Percentiles rank a stretch among this genome's conserved stretches.
These are phyloP conservation scores for Babesia bovis DNA, from an alignment of 169 alveolate genomes.

Conservation along the genomic window DNA sequence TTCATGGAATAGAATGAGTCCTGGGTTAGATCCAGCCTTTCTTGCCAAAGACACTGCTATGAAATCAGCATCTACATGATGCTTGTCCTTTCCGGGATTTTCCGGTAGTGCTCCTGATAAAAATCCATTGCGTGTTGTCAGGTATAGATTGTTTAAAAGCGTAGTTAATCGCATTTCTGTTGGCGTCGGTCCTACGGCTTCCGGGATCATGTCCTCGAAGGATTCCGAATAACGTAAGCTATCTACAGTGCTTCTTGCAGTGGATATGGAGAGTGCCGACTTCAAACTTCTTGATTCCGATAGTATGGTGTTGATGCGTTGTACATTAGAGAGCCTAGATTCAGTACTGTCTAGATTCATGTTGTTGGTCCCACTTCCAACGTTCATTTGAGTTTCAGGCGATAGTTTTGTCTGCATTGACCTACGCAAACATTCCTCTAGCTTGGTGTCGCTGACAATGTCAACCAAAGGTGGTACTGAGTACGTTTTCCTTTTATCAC, in stretches of 20 bases:
- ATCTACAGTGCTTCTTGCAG: conserved; percentile 32
- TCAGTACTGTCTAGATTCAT: background rate
- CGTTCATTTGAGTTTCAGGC: background rate
- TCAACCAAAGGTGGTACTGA: conserved; percentile 54
- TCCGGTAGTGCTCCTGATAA: conserved; percentile 29
- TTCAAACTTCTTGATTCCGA: conserved; percentile 23
- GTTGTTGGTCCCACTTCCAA: background rate
- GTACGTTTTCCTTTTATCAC: conserved; percentile 44
- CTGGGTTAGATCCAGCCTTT: conserved; percentile 1
- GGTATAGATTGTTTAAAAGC: conserved; percentile 13
- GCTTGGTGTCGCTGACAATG: background rate
- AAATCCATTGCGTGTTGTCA: conserved; percentile 17
- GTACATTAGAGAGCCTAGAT: conserved; percentile 1
- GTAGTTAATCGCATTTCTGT: background rate
- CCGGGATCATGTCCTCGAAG: conserved; percentile 8
- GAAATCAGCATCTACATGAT: conserved; percentile 34
- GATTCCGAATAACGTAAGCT: conserved; percentile 32
- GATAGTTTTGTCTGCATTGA: background rate
- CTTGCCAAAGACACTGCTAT: conserved; percentile 39
- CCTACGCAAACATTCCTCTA: background rate
- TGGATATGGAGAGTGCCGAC: conserved; percentile 9
- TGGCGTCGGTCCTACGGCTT: background rate
- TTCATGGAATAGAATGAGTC: conserved; percentile 14
- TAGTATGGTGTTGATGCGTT: conserved; percentile 27
- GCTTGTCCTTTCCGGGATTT: conserved; percentile 12